Conservation (phyloP, 2,329 filamentous ascomycete genomes). For the Diaporthe ilicicola region DNA sequence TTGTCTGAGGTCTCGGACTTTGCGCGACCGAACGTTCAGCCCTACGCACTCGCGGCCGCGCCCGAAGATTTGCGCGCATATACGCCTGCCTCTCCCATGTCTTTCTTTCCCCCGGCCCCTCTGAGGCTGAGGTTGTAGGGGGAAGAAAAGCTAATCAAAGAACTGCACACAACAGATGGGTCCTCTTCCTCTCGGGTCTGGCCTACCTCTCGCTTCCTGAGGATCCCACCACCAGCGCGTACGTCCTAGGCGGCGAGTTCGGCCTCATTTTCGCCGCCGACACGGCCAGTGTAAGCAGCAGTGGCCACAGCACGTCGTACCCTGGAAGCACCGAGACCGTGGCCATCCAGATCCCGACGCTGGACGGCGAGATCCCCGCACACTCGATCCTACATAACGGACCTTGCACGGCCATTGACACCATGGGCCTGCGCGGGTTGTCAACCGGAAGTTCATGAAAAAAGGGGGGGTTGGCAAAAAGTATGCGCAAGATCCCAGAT, state of each 20-base stretch:
- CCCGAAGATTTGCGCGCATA: not conserved
- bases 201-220: slow-evolving; percentile 52
- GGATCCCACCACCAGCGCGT: slow-evolving; percentile 43
- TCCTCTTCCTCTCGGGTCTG: slow-evolving; percentile 49
- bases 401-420: slow-evolving; percentile 42
- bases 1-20: too few species aligned
- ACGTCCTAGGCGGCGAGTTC: slow-evolving; percentile 48
- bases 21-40: too few species aligned
- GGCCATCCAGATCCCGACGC: slow-evolving; percentile 47
- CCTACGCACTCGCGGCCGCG: too few species aligned
- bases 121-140: too few species aligned
- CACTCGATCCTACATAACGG: slow-evolving; percentile 52
- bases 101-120: too few species aligned
- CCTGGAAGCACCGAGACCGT: slow-evolving; percentile 49
- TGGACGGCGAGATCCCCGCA: slow-evolving; percentile 43
- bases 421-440: not conserved
- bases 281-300: slow-evolving; percentile 46
- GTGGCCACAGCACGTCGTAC: slow-evolving; percentile 53
- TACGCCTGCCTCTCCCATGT: too few species aligned
- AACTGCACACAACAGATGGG: slow-evolving; percentile 41
- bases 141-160: not conserved
- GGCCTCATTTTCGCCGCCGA: slow-evolving; percentile 54
- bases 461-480: too few species aligned
- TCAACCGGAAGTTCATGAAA: not conserved
- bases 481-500: too few species aligned